Conservation (phyloP, 495 filamentous ascomycete species). For the Talaromyces borbonicus region DNA sequence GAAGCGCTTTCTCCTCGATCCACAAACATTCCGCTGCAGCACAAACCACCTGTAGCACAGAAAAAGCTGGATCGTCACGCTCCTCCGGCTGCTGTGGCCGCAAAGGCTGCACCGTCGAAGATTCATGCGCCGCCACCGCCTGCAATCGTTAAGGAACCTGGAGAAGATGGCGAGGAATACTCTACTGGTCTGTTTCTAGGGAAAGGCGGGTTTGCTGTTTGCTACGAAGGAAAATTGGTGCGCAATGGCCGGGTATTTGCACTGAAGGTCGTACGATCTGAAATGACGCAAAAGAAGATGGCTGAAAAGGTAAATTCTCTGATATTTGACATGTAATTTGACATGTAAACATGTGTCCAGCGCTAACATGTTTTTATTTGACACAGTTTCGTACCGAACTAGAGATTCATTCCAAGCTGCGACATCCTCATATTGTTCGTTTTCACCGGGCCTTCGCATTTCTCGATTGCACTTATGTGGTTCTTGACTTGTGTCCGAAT, state of each 20-base stretch:
- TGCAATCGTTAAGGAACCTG: slow-evolving; percentile 63
- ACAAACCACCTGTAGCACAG: slow-evolving; percentile 30
- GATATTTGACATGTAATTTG: background rate
- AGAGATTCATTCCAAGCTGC: slow-evolving; percentile 96
- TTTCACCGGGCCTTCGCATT: slow-evolving; percentile 94
- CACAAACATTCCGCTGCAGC: slow-evolving; percentile 47
- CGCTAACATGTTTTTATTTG: background rate
- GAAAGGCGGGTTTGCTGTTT: slow-evolving; percentile 93
- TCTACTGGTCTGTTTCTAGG: slow-evolving; percentile 74
- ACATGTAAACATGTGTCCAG: background rate
- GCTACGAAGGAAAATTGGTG: slow-evolving; percentile 63
- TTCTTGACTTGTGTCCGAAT: slow-evolving; percentile 88
- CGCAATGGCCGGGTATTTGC: slow-evolving; percentile 60
- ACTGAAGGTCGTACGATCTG: slow-evolving; percentile 82
- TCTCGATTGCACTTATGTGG: slow-evolving; percentile 78
- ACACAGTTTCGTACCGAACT: slow-evolving; percentile 99
- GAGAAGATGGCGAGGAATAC: slow-evolving; percentile 65
- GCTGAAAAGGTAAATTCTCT: slow-evolving; percentile 88
- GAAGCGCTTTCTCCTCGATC: slow-evolving; percentile 66
- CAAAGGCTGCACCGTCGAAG: slow-evolving; percentile 32
- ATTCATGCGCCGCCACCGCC: slow-evolving; percentile 72
- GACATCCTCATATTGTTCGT: slow-evolving; percentile 85
- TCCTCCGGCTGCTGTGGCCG: slow-evolving; percentile 34
- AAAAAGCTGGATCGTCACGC: slow-evolving; percentile 47
- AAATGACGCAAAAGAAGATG: slow-evolving; percentile 76